A percentile compares a stretch with the other conserved stretches of the same genome.
phyloP scores from a whole-genome alignment of 2,329 filamentous ascomycete species.

The Aspergillus aculeatus region DNA sequence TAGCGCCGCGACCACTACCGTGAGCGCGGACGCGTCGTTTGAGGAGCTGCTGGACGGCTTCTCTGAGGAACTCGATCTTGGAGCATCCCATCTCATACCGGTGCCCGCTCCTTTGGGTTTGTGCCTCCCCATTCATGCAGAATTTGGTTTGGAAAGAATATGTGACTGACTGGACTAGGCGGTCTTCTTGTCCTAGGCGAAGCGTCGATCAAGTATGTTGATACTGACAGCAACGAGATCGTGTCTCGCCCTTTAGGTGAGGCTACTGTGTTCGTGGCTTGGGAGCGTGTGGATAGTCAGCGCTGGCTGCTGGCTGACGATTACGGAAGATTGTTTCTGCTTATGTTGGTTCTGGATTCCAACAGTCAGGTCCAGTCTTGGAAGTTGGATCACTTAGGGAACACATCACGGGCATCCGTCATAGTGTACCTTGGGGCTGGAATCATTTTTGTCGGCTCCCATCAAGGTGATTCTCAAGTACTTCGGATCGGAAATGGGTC shows the following conservation, averaged over 20 bases:
- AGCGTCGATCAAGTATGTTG: conserved; percentile 80
- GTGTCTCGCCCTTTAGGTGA: conserved; percentile 67
- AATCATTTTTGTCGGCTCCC: conserved; percentile 82
- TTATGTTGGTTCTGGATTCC: conserved; percentile 69
- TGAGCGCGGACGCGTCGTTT: conserved; percentile 54
- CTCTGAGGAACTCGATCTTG: conserved; percentile 56
- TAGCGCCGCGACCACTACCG: conserved; percentile 43
- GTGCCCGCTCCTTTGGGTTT: conserved; percentile 56
- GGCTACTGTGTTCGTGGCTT: conserved; percentile 84
- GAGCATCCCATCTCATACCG: conserved; percentile 62
- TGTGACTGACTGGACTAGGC: conserved; percentile 55
- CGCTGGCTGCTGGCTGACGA: conserved; percentile 90
- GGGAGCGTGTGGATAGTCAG: conserved; percentile 78
- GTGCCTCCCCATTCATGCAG: conserved; percentile 12
- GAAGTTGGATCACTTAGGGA: conserved; percentile 65
- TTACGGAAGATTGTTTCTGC: conserved; percentile 79
- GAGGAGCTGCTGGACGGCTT: conserved; percentile 50
- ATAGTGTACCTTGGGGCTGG: conserved; percentile 70
- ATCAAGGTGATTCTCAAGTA: conserved; percentile 88
- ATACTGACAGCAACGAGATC: conserved; percentile 68
- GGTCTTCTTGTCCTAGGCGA: conserved; percentile 75
- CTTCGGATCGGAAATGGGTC: conserved; percentile 62
- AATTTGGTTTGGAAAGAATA: background rate
- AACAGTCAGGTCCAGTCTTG: conserved; percentile 69
- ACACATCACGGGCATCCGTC: conserved; percentile 71